Evolutionary conservation across 768 basidiomycete genomes (phyloP).

Genomic region (Naganishia randhawae): DNA sequence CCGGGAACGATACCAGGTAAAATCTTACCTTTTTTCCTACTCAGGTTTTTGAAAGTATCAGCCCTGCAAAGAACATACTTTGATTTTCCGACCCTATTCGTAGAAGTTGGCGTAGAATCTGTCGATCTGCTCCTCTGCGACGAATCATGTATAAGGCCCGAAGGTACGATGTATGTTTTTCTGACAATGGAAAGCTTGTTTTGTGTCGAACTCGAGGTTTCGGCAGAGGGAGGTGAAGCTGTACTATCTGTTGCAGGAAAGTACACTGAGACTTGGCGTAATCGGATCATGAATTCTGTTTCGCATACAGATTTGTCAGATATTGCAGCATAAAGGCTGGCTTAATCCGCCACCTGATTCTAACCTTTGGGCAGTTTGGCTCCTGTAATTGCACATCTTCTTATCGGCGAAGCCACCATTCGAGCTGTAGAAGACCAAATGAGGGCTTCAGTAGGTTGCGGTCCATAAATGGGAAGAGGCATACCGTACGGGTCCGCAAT

Average conservation of each 20-base stretch:
- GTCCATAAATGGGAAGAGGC: background rate
- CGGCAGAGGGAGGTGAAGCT: background rate
- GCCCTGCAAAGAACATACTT: slow-evolving; percentile 5
- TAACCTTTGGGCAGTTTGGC: slow-evolving; percentile 24
- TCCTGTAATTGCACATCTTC: slow-evolving; percentile 24
- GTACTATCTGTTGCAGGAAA: background rate
- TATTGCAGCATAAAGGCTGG: no score
- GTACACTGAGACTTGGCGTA: slow-evolving; percentile 12
- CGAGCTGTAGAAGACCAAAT: slow-evolving; percentile 9
- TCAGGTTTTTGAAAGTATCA: background rate
- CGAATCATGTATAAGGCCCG: background rate
- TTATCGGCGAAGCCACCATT: slow-evolving; percentile 21
- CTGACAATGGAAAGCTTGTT: background rate
- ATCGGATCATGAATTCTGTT: slow-evolving; percentile 25
- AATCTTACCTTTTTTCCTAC: slow-evolving; percentile 4
- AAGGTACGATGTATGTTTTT: slow-evolving; percentile 16
- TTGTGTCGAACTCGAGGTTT: background rate
- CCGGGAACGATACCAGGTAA: background rate
- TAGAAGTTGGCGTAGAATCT: background rate
- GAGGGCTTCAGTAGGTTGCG: no score
- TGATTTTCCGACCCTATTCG: background rate
- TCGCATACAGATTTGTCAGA: no score
- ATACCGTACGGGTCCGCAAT: background rate
- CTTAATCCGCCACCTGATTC: no score
- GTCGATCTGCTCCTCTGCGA: no score